phyloP scores from a whole-genome alignment of 108 stramenopile species.

The Skeletonema marinoi region DNA sequence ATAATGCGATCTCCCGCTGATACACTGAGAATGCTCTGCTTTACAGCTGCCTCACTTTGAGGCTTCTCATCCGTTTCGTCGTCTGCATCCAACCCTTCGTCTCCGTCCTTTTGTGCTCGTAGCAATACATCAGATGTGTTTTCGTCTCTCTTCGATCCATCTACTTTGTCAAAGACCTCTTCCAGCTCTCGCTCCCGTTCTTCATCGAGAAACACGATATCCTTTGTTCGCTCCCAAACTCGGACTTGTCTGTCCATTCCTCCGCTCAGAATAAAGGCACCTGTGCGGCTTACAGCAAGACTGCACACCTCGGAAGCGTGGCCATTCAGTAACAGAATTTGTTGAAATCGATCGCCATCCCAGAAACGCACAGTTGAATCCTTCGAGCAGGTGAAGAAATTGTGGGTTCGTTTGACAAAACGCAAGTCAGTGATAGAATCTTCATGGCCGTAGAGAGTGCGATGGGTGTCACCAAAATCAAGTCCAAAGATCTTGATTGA shows the following conservation, averaged over 20 bases:
- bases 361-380: slow-evolving; percentile 94
- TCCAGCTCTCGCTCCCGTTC: slow-evolving; percentile 94
- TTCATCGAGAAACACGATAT: slow-evolving; percentile 97
- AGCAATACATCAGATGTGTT: slow-evolving; percentile 56
- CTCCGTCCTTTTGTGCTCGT: slow-evolving; percentile 45
- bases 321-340: slow-evolving; percentile 88
- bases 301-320: slow-evolving; percentile 91
- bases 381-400: slow-evolving; percentile 95
- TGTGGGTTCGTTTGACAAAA: slow-evolving; percentile 92
- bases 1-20: slow-evolving; percentile 93
- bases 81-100: slow-evolving; percentile 51
- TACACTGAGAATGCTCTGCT: slow-evolving; percentile 81
- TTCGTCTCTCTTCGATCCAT: slow-evolving; percentile 54
- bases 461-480: slow-evolving; percentile 99
- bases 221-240: slow-evolving; percentile 96
- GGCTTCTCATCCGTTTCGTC: slow-evolving; percentile 59
- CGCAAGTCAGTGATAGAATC: slow-evolving; percentile 93
- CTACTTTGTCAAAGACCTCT: slow-evolving; percentile 83
- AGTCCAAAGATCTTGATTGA: slow-evolving; percentile 98
- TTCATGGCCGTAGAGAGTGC: slow-evolving; percentile 95
- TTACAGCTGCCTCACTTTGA: slow-evolving; percentile 89
- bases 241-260: slow-evolving; percentile 96
- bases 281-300: slow-evolving; percentile 84
- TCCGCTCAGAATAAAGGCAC: slow-evolving; percentile 85
- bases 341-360: slow-evolving; percentile 98